Base-by-base conservation (phyloP, 1,139 yeast species). In the Sugiyamaella pinicola region DNA sequence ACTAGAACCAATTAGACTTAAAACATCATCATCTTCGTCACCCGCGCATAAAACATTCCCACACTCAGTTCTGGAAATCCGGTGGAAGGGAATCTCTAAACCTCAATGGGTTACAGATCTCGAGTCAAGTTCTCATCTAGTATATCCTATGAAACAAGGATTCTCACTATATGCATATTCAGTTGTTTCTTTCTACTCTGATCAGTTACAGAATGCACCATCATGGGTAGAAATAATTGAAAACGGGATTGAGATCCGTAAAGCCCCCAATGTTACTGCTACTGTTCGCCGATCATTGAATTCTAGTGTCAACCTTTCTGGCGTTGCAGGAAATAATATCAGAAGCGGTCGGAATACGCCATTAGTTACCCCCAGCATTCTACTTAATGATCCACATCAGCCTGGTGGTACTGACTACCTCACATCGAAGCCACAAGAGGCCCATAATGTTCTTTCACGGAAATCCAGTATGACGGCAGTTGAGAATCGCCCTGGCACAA, bases 61-160 rank as follows among this genome's bases (percentile, higher is more conserved):
- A 1, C 75, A 77, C 58, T 71, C 79, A 0, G 70, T 79, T 2
- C 65, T 80, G 35, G 79, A 78, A 54, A 64, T 80, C 26, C 64
- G 78, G 17, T 77, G 76, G 67, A 72, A 74, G 35, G 71, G 76
- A 1, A 67, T 70, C 28, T 60, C 66, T 22, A 67, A 66, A 44
- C 76, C 77, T 2, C 52, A 58, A 4, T 68, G 73, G 64, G 62
- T 79, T 10, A 62, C 60, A n/a, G 69, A 69, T 24, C 58, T 77
- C 5, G 69, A 65, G 51, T 58, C 60, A n/a, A 24, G 43, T 9
- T 69, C 75, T 15, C 72, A 73, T 34, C 60, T 75, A 15, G 73
- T 74, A 6, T 66, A 69, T 49, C 64, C 63, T 2, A 67, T 72
- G 42, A 60, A 64, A 7, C 38, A 24, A 29, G 68, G 71, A 45